Conservation (phyloP, 257 asterid species). For the Forsythia suspensa region DNA sequence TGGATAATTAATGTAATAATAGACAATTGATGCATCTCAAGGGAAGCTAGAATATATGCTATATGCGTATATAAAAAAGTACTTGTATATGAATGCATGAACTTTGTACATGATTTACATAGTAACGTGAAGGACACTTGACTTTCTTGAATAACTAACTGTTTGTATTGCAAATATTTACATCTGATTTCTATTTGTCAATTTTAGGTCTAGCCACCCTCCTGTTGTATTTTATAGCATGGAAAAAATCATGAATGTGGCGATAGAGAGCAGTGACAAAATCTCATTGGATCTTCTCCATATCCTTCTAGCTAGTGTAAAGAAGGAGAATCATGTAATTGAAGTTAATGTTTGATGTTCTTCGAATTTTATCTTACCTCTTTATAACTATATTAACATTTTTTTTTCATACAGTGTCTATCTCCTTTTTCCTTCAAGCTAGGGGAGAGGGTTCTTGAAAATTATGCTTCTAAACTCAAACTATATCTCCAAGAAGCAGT, state of each 20-base stretch:
- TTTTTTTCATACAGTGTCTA: slow-evolving; percentile 23
- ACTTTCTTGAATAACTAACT: not conserved
- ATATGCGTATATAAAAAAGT: not conserved
- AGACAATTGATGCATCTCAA: not conserved
- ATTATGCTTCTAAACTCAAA: slow-evolving; percentile 28
- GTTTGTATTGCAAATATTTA: not conserved
- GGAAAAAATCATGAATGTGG: slow-evolving; percentile 39
- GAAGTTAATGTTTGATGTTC: not conserved
- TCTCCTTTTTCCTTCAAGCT: slow-evolving; percentile 34
- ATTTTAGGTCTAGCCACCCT: slow-evolving; percentile 34
- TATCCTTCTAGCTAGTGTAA: slow-evolving; percentile 36
- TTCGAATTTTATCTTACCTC: not conserved
- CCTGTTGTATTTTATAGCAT: slow-evolving; percentile 30
- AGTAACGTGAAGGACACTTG: not conserved
- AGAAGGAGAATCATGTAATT: slow-evolving; percentile 36
- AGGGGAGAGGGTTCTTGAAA: slow-evolving; percentile 32
- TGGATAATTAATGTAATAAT: not conserved
- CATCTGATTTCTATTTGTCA: slow-evolving; percentile 3
- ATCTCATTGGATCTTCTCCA: slow-evolving; percentile 30
- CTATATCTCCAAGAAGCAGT: slow-evolving; percentile 33
- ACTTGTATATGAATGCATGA: not conserved
- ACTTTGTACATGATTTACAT: not conserved
- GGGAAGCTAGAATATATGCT: not conserved
- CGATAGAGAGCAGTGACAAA: slow-evolving; percentile 38
- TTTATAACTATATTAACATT: not conserved